Evolutionary conservation across 2,329 filamentous ascomycete species (phyloP).

Genomic region (Myrmaecium sp.): DNA sequence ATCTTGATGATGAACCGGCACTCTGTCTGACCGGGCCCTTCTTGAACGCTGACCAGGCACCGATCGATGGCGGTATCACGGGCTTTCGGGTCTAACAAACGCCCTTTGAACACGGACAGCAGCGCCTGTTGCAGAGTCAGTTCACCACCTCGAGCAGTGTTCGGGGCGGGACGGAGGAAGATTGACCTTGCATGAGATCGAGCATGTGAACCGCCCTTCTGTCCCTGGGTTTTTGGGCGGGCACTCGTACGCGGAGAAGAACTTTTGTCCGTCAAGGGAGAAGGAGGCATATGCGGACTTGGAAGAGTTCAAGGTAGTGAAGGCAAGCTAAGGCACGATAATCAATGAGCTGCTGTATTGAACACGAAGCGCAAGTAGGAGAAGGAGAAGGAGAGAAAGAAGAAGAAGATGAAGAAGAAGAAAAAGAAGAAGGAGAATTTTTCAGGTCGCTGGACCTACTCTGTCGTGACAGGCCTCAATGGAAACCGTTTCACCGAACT

Average conservation of each 20-base stretch:
- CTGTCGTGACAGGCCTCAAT: conserved; percentile 55
- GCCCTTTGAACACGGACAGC: conserved; percentile 56
- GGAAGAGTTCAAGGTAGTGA: conserved; percentile 63
- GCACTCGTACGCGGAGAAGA: conserved; percentile 59
- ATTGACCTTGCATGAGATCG: conserved; percentile 51
- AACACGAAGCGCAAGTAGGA: conserved; percentile 8
- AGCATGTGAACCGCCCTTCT: conserved; percentile 51
- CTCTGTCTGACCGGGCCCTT: conserved; percentile 47
- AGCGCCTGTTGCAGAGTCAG: conserved; percentile 22
- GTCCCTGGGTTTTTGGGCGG: conserved; percentile 20
- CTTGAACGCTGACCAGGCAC: conserved; percentile 58
- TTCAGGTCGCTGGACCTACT: no score
- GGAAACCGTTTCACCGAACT: conserved; percentile 65
- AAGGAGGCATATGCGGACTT: conserved; percentile 67
- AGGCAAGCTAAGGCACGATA: conserved; percentile 37
- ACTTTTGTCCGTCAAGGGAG: conserved; percentile 46
- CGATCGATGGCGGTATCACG: conserved; percentile 54
- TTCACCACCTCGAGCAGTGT: conserved; percentile 2
- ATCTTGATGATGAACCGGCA: conserved; percentile 62
- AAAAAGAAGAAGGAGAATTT: background rate
- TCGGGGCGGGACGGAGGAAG: background rate
- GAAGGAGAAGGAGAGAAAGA: conserved; percentile 4
- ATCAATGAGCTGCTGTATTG: conserved; percentile 6
- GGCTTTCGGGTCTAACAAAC: conserved; percentile 45
- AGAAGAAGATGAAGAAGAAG: background rate